A percentile compares a stretch with the other conserved stretches of the same genome.
Conservation (phyloP, 257 asterid genomes). For the Solanum virginianum region DNA sequence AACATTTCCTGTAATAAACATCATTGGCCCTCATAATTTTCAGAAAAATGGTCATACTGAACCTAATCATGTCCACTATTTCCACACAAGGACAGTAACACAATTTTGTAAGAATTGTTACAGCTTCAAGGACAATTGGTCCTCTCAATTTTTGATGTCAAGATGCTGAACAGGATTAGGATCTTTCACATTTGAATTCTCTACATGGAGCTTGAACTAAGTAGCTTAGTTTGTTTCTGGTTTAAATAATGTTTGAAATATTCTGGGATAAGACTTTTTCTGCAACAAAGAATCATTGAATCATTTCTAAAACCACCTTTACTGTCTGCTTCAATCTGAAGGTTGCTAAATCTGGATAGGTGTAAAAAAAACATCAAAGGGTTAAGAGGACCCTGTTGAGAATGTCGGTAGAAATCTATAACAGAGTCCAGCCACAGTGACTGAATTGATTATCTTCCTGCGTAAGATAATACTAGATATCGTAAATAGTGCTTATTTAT, state of each 20-base stretch:
- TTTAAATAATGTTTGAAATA: neutral
- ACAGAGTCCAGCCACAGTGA: neutral
- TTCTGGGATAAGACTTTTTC: neutral
- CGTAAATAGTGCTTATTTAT: neutral
- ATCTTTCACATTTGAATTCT: neutral
- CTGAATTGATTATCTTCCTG: neutral
- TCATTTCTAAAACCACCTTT: neutral
- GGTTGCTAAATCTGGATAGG: neutral
- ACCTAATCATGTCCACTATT: neutral
- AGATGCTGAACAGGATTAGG: neutral
- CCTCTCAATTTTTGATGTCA: neutral
- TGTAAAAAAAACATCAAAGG: neutral
- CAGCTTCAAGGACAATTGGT: neutral
- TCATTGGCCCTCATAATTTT: neutral
- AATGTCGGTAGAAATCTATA: neutral
- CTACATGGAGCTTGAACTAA: neutral
- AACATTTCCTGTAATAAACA: neutral
- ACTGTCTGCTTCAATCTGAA: neutral
- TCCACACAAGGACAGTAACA: neutral
- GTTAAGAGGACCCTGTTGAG: neutral
- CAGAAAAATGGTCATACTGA: neutral
- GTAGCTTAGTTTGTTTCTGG: neutral
- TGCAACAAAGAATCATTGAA: neutral
- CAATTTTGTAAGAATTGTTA: neutral
- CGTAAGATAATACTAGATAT: neutral